Evolutionary conservation across 768 basidiomycete genomes (phyloP), one percentile per base, ranked within the genome.

Genomic region (Lactifluus subvellereus): DNA sequence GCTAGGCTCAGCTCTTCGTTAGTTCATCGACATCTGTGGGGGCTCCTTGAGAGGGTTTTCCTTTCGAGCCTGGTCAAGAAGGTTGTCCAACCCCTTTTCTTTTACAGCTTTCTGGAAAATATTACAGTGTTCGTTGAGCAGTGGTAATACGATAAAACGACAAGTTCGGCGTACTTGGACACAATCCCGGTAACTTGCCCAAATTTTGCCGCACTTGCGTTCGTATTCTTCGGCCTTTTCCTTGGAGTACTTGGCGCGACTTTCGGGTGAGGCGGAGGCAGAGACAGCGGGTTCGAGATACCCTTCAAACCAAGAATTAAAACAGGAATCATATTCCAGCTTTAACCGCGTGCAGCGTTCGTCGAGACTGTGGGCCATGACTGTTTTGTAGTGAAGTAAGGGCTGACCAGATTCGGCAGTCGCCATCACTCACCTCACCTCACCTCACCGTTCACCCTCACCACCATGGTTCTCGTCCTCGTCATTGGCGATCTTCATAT

Each of bases 401-500:
- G 27, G 27, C 27, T 27, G 27, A 27, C 27, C 2, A 27, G 27
- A 27, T 27, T 27, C 42, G 6, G 50, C 50, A 32, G 49, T 7
- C 30, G 30, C 16, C 5, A 2, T 32, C 30, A 30, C 14, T 33
- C 35, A 10, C 35, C 7, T 8, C 35, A 37, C 35, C 7, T 37
- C 35, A 37, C 35, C 10, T 8, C 47, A 38, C 37, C 22, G 4
- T 13, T 22, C 30, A 16, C 27, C 11, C 8, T 33, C 37, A 33
- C 48, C 33, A 71, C 70, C 62, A 93, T 96, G 86, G 89, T 94
- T 55, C 88, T 98, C 67, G 96, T 99, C 47, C 89, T 98, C 60
- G 85, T 97, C 70, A 93, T 98, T 67, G 96, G 96, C 56, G 97
- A 99, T 79, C 83, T 98, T 22, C 95, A 98, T 74, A 98, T 98